Conservation (phyloP, 768 basidiomycete genomes). For the Glaciozyma martinii region DNA sequence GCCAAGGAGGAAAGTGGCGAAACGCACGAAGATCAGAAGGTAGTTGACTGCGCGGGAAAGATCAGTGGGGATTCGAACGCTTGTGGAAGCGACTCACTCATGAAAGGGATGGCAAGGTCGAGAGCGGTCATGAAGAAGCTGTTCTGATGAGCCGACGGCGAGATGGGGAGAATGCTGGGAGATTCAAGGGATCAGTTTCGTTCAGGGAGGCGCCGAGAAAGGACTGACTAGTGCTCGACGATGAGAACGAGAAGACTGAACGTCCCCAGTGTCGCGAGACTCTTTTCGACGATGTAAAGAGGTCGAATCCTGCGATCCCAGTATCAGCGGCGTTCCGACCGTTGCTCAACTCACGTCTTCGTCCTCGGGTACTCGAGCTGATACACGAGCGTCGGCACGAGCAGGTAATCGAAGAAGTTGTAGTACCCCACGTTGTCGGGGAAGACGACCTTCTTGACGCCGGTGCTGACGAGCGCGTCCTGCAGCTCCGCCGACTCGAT, state of each 20-base stretch:
- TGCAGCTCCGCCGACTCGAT: conserved; percentile 66
- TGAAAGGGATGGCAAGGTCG: conserved; percentile 84
- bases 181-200: too few species aligned
- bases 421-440: conserved; percentile 72
- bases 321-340: background rate
- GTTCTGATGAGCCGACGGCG: conserved; percentile 48
- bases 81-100: conserved; percentile 43
- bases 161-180: conserved; percentile 62
- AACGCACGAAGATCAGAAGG: conserved; percentile 26
- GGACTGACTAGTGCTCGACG: conserved; percentile 62
- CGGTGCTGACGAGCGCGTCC: conserved; percentile 63
- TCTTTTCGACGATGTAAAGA: conserved; percentile 65
- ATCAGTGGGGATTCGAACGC: background rate
- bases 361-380: conserved; percentile 94
- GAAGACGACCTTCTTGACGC: conserved; percentile 61
- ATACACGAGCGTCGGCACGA: conserved; percentile 88
- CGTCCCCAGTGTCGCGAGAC: conserved; percentile 84
- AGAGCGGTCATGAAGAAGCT: conserved; percentile 67
- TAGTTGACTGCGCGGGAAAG: background rate
- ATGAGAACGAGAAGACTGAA: conserved; percentile 79
- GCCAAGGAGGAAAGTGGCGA: conserved; percentile 34
- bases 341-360: conserved; percentile 50
- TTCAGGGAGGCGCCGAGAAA: too few species aligned
- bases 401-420: conserved; percentile 75
- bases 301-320: conserved; percentile 45